phyloP scores from a whole-genome alignment of 768 basidiomycete species.

The Panus rudis region DNA sequence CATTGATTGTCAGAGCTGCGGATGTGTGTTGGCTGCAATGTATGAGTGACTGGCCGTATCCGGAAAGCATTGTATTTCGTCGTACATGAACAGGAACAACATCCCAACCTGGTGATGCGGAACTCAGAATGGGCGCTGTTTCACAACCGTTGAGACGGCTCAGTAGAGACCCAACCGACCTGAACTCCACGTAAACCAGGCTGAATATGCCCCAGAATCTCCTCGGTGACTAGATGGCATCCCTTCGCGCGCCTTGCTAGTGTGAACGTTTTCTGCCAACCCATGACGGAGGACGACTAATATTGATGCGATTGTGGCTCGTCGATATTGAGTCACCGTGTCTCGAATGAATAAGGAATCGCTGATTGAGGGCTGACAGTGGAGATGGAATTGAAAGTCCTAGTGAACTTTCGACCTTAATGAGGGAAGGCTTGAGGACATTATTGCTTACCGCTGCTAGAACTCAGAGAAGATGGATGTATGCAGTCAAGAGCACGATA shows the following conservation, averaged over 20 bases:
- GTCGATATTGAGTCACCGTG: too few species aligned
- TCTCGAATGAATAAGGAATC: too few species aligned
- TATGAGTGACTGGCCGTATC: too few species aligned
- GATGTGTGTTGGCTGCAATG: conserved; percentile 63
- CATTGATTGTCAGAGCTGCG: conserved; percentile 77
- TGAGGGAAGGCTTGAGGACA: too few species aligned
- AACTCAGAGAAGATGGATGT: too few species aligned
- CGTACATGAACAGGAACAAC: conserved; percentile 83
- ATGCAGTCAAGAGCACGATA: too few species aligned
- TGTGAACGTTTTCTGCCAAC: conserved; percentile 84
- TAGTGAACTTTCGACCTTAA: too few species aligned
- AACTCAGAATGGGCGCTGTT: conserved; percentile 1
- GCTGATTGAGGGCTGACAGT: too few species aligned
- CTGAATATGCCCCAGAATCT: conserved; percentile 58
- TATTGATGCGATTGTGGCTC: background rate
- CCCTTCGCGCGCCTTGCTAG: conserved; percentile 49
- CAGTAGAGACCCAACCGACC: conserved; percentile 28
- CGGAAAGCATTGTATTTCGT: too few species aligned
- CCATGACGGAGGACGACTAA: conserved; percentile 42
- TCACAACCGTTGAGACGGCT: background rate
- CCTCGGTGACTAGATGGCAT: conserved; percentile 80
- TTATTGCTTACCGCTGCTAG: too few species aligned
- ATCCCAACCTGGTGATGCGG: conserved; percentile 61
- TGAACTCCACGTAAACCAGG: conserved; percentile 63
- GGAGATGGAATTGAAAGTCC: too few species aligned